Evolutionary conservation across 352 stramenopile species (phyloP).

Genomic region (Phytophthora multivora): DNA sequence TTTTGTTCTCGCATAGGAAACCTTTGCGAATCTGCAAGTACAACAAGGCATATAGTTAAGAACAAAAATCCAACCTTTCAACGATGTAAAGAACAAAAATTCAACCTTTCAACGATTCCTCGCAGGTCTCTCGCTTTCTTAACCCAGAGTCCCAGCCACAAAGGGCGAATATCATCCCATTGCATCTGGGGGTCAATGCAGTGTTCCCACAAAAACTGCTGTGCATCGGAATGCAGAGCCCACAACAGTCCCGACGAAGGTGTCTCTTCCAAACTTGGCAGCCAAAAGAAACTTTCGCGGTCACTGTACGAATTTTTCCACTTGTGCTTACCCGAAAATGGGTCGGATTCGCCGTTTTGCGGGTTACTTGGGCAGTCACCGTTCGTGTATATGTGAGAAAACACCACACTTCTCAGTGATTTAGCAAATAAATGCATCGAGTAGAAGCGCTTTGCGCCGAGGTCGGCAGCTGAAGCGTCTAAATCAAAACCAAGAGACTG

Average conservation of each 20-base stretch:
- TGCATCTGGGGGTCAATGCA: constrained; percentile 59
- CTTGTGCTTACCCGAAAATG: constrained; percentile 16
- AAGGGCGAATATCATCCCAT: constrained; percentile 65
- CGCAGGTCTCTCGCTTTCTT: constrained; percentile 77
- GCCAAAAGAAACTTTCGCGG: constrained; percentile 14
- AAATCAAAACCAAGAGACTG: constrained; percentile 81
- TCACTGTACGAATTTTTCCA: constrained; percentile 29
- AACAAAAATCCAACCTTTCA: constrained; percentile 48
- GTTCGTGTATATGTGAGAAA: constrained; percentile 12
- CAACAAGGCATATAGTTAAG: not conserved
- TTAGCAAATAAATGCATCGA: constrained; percentile 71
- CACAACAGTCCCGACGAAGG: constrained; percentile 79
- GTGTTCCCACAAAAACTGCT: constrained; percentile 76
- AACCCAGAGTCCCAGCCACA: constrained; percentile 85
- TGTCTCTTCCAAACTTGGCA: constrained; percentile 46
- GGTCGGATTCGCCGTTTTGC: constrained; percentile 26
- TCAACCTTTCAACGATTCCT: constrained; percentile 64
- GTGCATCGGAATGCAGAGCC: constrained; percentile 85
- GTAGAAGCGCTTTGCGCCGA: constrained; percentile 79
- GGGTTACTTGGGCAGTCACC: constrained; percentile 16
- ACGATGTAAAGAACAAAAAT: not conserved
- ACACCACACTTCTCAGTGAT: constrained; percentile 55
- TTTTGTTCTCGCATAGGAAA: constrained; percentile 63
- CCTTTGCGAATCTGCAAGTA: constrained; percentile 63
- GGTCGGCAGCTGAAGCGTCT: constrained; percentile 74